These are phyloP conservation scores for Musa balbisiana DNA, from an alignment of 202 grass and related monocot genomes.

Conservation along the genomic window DNA sequence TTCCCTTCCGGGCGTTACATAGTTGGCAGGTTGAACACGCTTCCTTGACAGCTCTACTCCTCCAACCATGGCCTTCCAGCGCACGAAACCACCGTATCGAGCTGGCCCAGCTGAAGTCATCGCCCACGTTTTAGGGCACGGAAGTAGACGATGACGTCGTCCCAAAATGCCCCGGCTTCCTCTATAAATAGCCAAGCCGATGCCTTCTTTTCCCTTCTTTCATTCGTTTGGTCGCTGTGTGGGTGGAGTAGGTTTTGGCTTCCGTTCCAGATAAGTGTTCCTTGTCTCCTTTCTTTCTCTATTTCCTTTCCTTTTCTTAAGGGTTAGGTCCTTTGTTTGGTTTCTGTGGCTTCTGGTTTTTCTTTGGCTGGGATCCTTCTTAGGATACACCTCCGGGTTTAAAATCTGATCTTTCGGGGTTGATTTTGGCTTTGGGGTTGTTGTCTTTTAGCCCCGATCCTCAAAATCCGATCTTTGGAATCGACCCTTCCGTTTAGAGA, in stretches of 20 bases:
- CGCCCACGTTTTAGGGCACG: too few species aligned
- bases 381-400: too few species aligned
- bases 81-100: too few species aligned
- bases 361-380: too few species aligned
- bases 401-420: background rate
- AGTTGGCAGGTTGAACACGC: too few species aligned
- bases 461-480: background rate
- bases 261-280: slow-evolving; percentile 8
- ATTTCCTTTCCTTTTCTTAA: background rate
- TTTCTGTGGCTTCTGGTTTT: too few species aligned
- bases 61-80: too few species aligned
- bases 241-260: background rate
- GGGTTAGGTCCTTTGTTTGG: background rate
- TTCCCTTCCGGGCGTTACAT: too few species aligned
- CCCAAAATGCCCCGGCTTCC: background rate
- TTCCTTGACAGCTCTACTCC: too few species aligned
- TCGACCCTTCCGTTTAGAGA: too few species aligned
- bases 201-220: background rate
- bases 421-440: background rate
- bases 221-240: background rate
- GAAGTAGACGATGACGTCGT: too few species aligned
- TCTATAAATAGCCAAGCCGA: background rate
- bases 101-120: too few species aligned
- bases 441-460: background rate
- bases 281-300: background rate